Evolutionary conservation across 164 flowering plant genomes (phyloP).

Genomic region (Nymphaea thermarum): DNA sequence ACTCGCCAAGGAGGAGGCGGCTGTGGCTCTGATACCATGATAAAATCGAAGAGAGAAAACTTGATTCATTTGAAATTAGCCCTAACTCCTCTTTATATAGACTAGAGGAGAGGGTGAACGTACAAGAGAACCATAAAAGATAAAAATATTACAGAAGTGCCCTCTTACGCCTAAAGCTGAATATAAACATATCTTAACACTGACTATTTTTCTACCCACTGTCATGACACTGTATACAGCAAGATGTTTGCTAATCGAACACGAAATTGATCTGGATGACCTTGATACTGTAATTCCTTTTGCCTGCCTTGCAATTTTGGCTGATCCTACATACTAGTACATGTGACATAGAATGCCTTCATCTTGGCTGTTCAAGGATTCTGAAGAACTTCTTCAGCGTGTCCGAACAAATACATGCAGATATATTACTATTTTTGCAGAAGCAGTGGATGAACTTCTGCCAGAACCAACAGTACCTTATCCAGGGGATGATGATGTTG

Average conservation of each 20-base stretch:
- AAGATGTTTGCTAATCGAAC: slow-evolving; percentile 85
- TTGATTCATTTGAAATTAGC: too few relatives aligned
- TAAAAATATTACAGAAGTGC: too few relatives aligned
- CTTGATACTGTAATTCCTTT: slow-evolving; percentile 38
- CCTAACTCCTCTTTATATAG: too few relatives aligned
- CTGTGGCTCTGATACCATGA: too few relatives aligned
- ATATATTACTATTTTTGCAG: slow-evolving; percentile 66
- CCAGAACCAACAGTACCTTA: slow-evolving; percentile 85
- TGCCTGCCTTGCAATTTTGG: neutral
- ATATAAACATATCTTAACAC: too few relatives aligned
- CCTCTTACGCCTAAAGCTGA: too few relatives aligned
- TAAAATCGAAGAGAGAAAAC: too few relatives aligned
- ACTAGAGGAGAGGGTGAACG: too few relatives aligned
- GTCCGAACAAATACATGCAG: slow-evolving; percentile 76
- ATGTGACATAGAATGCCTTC: neutral
- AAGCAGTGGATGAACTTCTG: slow-evolving; percentile 78
- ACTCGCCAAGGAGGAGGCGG: too few relatives aligned
- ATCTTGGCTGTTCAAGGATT: slow-evolving; percentile 22
- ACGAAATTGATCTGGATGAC: slow-evolving; percentile 79
- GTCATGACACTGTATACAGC: slow-evolving; percentile 30
- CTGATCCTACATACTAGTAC: neutral
- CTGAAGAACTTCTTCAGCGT: slow-evolving; percentile 67
- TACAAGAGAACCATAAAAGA: too few relatives aligned
- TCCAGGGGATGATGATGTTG: slow-evolving; percentile 69
- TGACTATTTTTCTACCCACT: neutral